A percentile compares a stretch with the other conserved stretches of the same genome.
Evolutionary conservation across 2,329 filamentous ascomycete species (phyloP).

Genomic region (Aschersonia sp.): DNA sequence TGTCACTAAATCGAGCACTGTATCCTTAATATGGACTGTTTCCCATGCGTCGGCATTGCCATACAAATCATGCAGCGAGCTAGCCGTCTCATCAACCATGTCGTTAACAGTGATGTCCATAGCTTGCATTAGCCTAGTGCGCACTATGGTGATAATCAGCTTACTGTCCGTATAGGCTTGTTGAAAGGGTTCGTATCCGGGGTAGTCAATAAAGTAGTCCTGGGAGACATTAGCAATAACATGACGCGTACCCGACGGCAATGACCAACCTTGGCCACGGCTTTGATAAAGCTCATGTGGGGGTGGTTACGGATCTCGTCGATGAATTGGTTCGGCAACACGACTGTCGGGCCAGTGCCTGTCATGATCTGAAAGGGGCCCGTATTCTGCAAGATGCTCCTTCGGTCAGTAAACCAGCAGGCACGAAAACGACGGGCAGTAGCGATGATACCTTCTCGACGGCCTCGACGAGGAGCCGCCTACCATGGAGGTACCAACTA

Average conservation of each 20-base stretch:
- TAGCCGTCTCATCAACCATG: neutral
- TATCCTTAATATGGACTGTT: neutral
- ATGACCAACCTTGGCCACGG: neutral
- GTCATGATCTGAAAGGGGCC: neutral
- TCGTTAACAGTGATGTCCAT: neutral
- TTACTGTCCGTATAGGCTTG: neutral
- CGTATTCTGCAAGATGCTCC: neutral
- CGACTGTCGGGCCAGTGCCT: neutral
- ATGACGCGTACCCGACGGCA: neutral
- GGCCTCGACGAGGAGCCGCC: neutral
- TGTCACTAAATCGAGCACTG: neutral
- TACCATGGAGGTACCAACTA: neutral
- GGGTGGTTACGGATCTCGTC: neutral
- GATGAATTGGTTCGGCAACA: neutral
- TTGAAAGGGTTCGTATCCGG: neutral
- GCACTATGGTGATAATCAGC: neutral
- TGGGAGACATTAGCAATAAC: neutral
- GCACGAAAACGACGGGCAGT: too few species aligned
- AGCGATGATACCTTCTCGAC: neutral
- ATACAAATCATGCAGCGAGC: neutral
- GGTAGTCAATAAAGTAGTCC: neutral
- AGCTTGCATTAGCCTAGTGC: neutral
- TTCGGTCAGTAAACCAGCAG: conserved; percentile 7
- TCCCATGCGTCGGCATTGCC: neutral
- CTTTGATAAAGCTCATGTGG: neutral